These are phyloP conservation scores for Monotropa hypopitys DNA, from an alignment of 179 eudicot genomes.

Conservation along the genomic window DNA sequence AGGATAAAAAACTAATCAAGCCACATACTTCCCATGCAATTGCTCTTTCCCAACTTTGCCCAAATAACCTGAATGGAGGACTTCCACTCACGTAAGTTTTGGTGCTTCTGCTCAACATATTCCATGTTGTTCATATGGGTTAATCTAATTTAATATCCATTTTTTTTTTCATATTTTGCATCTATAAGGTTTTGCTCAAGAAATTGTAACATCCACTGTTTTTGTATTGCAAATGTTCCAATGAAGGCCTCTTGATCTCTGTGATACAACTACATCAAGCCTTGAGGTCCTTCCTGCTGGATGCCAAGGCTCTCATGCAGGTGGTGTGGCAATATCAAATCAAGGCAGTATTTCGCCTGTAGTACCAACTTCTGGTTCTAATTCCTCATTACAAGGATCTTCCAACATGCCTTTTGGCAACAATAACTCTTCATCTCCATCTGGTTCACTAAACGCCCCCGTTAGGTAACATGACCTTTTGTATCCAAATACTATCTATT, in stretches of 20 bases:
- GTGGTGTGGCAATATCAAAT: constrained; percentile 44
- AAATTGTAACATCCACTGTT: neutral
- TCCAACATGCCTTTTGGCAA: constrained; percentile 37
- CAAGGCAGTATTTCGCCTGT: constrained; percentile 36
- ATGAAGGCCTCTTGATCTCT: constrained; percentile 86
- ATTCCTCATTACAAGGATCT: constrained; percentile 40
- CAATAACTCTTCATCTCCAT: constrained; percentile 44
- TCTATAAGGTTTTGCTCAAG: neutral
- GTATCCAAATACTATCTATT: neutral
- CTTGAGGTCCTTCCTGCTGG: constrained; percentile 50
- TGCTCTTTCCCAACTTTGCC: constrained; percentile 70
- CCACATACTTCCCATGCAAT: constrained; percentile 59
- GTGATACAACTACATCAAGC: constrained; percentile 50
- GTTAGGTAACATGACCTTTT: constrained; percentile 35
- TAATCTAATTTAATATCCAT: neutral
- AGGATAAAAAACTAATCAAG: constrained; percentile 32
- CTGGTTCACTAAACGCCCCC: constrained; percentile 36
- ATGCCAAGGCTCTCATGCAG: constrained; percentile 44
- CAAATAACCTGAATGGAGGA: constrained; percentile 67
- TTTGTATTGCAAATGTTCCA: constrained; percentile 2
- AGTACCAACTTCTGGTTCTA: constrained; percentile 44
- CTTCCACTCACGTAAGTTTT: constrained; percentile 65
- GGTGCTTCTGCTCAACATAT: neutral
- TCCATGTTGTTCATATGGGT: neutral
- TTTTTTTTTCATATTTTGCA: neutral